A percentile compares a stretch with the other conserved stretches of the same genome.
These are phyloP conservation scores for Lycium ferocissimum DNA, from an alignment of 257 asterid genomes.

Conservation along the genomic window DNA sequence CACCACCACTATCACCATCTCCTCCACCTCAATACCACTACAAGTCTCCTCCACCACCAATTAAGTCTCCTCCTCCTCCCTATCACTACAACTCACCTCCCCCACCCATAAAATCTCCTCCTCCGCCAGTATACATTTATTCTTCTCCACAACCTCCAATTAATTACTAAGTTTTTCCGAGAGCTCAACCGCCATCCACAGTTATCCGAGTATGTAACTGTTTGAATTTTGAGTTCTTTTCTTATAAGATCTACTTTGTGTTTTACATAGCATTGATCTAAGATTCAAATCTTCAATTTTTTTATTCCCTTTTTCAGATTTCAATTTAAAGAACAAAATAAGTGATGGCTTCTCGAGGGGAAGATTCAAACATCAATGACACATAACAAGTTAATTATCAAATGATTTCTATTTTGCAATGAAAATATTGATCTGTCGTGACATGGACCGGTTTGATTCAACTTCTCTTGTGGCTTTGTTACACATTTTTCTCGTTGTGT, in stretches of 20 bases:
- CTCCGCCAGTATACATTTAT: constrained; percentile 34
- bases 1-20: background rate
- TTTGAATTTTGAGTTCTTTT: background rate
- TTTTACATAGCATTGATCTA: background rate
- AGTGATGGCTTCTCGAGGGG: constrained; percentile 23
- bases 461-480: constrained; percentile 1
- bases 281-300: background rate
- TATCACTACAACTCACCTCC: constrained; percentile 27
- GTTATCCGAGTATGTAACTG: constrained; percentile 16
- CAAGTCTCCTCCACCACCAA: constrained; percentile 17
- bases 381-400: background rate
- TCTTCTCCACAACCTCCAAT: constrained; percentile 40
- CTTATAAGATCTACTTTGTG: background rate
- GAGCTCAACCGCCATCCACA: background rate
- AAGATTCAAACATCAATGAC: constrained; percentile 6
- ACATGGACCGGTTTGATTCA: constrained; percentile 17
- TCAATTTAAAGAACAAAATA: constrained; percentile 25
- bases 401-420: constrained; percentile 24
- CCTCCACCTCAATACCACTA: constrained; percentile 33
- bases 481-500: constrained; percentile 17
- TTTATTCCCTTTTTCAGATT: constrained; percentile 19
- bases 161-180: background rate
- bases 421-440: background rate
- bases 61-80: constrained; percentile 25
- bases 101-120: constrained; percentile 24